These are phyloP conservation scores for Sporisorium scitamineum DNA, from an alignment of 1,284 basidiomycete genomes.

Conservation along the genomic window DNA sequence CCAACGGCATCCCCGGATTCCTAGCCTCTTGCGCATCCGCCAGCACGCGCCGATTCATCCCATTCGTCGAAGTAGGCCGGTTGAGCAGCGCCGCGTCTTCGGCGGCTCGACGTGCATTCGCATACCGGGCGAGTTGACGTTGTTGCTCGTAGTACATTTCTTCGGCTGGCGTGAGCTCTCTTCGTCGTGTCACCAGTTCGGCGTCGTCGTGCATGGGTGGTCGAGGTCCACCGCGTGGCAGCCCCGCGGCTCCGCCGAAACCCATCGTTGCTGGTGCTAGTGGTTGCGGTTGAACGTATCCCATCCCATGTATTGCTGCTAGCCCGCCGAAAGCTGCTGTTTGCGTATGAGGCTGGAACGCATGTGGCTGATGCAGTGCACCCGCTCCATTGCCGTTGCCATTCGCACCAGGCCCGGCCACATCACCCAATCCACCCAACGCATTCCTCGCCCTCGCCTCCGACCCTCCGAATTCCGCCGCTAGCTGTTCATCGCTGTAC, in stretches of 20 bases:
- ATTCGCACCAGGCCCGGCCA: neutral
- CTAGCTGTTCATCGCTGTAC: slow-evolving; percentile 51
- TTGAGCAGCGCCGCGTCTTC: slow-evolving; percentile 27
- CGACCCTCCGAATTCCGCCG: slow-evolving; percentile 50
- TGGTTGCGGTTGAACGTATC: neutral
- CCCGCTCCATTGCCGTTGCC: slow-evolving; percentile 1
- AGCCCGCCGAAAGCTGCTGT: neutral
- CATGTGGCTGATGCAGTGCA: neutral
- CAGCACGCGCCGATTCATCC: neutral
- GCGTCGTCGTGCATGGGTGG: neutral
- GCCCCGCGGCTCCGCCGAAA: neutral
- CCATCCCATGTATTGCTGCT: neutral
- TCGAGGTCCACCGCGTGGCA: neutral
- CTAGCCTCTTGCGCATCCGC: slow-evolving; percentile 25
- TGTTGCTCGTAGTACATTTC: slow-evolving; percentile 49
- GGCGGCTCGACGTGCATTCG: slow-evolving; percentile 33
- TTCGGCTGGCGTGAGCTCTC: slow-evolving; percentile 23
- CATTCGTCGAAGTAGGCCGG: slow-evolving; percentile 4
- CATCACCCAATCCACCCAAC: slow-evolving; percentile 18
- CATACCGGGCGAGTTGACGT: slow-evolving; percentile 20
- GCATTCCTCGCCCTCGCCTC: slow-evolving; percentile 41
- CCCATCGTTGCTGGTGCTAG: neutral
- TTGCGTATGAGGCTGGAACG: neutral
- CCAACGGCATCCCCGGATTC: slow-evolving; percentile 36
- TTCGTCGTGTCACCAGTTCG: neutral